Base-by-base conservation (phyloP, 495 filamentous ascomycete species). In the Neohortaea acidophila region DNA sequence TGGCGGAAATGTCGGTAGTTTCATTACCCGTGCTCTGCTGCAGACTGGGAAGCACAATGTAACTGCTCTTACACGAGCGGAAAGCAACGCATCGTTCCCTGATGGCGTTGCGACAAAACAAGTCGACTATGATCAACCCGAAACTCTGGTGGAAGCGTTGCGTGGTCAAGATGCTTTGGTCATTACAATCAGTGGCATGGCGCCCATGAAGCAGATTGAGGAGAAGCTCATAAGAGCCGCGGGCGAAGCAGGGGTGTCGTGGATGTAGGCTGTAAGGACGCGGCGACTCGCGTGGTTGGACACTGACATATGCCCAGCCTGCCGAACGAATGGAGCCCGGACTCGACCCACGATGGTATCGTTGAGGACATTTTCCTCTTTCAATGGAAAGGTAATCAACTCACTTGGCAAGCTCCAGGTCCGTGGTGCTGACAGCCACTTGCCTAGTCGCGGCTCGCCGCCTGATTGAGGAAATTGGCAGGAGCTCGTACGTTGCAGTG, bases 191-290 rank as follows among this genome's bases (percentile, higher is more conserved):
- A 36, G 42, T 12, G 52, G 57, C 3, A 41, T 20, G 0, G 63
- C 62, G 0, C 55, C 65, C 0, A 59, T 62, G 1, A 58, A 53
- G 1, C 62, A 73, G 12, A n/a, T n/a, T n/a, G n/a, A n/a, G n/a
- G n/a, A n/a, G n/a, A 58, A 61, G 32, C 59, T 80, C 38, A 53
- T 76, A 39, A 44, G 60, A 2, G 75, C 75, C 0, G 77, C 77
- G 1, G 70, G 60, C 1, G 58, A 64, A 27, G 75, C 77, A 1
- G 66, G 65, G 2, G 69, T 81, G 0, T 56, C 53, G 0, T 77
- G 69, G 55, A 52, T 81, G 33, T n/a, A n/a, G n/a, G n/a, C n/a
- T n/a, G n/a, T n/a, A n/a, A n/a, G n/a, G n/a, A n/a, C n/a, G n/a
- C n/a, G n/a, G n/a, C n/a, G n/a, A n/a, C n/a, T n/a, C n/a, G n/a